These are phyloP conservation scores for Closterium sp. DNA, from an alignment of 139 green algal genomes.

Conservation along the genomic window DNA sequence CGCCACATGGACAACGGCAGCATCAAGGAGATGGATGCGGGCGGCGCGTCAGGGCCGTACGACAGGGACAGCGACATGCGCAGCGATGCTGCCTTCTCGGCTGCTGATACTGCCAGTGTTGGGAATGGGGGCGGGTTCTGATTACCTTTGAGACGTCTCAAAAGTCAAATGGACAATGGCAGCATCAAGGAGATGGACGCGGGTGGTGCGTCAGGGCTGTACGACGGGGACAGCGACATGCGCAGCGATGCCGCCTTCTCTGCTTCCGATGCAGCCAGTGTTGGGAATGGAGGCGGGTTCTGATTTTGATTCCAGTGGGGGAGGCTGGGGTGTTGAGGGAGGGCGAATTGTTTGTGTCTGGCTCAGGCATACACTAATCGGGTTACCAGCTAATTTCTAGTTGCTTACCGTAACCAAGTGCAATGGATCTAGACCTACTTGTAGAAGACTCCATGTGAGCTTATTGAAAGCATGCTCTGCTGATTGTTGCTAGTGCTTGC, in stretches of 20 bases:
- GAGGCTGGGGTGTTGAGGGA: no score
- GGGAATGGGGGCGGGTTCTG: background rate
- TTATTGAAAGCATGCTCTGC: no score
- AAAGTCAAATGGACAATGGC: slow-evolving; percentile 8
- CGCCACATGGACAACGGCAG: slow-evolving; percentile 8
- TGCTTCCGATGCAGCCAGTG: background rate
- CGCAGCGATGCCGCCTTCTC: background rate
- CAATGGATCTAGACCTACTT: no score
- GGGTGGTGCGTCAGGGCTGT: background rate
- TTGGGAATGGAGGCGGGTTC: background rate
- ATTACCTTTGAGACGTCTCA: no score
- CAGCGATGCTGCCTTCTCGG: background rate
- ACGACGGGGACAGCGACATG: background rate
- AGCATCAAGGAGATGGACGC: slow-evolving; percentile 3
- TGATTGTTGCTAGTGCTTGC: no score
- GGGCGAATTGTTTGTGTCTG: no score
- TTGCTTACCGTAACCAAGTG: no score
- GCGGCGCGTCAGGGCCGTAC: background rate
- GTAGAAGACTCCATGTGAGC: no score
- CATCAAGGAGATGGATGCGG: background rate
- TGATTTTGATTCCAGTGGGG: no score
- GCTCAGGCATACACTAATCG: no score
- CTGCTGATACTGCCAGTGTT: background rate
- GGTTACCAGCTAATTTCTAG: no score
- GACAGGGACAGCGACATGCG: background rate